Conservation (phyloP, 495 filamentous ascomycete genomes). For the Cairneyella variabilis region DNA sequence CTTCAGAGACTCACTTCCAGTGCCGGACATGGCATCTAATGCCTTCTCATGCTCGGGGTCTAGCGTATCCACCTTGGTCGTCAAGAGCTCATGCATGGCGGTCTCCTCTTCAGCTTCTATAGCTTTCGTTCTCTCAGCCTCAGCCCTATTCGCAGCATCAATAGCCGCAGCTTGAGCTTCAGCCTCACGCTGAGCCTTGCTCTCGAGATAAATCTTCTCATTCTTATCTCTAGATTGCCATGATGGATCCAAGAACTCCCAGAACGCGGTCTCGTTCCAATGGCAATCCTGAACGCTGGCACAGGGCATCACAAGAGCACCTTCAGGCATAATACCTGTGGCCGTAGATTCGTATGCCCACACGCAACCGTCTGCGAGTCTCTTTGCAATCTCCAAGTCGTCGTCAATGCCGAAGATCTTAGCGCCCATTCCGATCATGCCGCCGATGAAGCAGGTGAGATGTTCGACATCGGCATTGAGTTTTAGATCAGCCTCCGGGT, state of each 20-base stretch:
- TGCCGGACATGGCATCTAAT: background rate
- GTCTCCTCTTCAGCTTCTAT: background rate
- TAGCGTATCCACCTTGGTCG: background rate
- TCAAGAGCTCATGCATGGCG: background rate
- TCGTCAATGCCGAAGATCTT: slow-evolving; percentile 76
- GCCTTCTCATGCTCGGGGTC: background rate
- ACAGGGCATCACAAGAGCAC: slow-evolving; percentile 63
- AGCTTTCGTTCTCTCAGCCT: slow-evolving; percentile 7
- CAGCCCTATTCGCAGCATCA: background rate
- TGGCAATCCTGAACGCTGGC: slow-evolving; percentile 59
- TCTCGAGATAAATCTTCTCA: slow-evolving; percentile 35
- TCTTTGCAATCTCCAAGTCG: slow-evolving; percentile 77
- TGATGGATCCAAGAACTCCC: slow-evolving; percentile 51
- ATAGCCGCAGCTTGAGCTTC: background rate
- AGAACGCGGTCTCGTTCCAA: slow-evolving; percentile 71
- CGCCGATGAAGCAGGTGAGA: slow-evolving; percentile 86
- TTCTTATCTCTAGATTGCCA: slow-evolving; percentile 32
- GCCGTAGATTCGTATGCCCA: slow-evolving; percentile 84
- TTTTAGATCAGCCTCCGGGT: slow-evolving; percentile 34
- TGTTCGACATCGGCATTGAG: slow-evolving; percentile 65
- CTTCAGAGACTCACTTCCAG: slow-evolving; percentile 2
- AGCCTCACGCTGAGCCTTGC: slow-evolving; percentile 13
- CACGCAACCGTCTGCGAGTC: slow-evolving; percentile 87
- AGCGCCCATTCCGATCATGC: slow-evolving; percentile 88
- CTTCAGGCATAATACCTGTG: slow-evolving; percentile 90